These are phyloP conservation scores for Symmetrospora coprosmae DNA, from an alignment of 768 basidiomycete species.

Conservation along the genomic window DNA sequence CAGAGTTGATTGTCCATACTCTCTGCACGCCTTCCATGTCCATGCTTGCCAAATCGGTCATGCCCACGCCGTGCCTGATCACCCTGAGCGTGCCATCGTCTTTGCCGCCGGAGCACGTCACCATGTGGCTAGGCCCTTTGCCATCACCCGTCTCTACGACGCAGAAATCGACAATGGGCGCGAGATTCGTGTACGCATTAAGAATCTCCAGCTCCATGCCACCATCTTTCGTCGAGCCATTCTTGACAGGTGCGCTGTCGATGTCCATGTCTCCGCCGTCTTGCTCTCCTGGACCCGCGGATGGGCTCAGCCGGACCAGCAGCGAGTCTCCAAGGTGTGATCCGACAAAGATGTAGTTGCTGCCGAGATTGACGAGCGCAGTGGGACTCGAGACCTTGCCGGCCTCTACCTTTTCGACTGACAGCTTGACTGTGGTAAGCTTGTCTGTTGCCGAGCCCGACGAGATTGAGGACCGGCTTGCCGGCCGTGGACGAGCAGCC, in stretches of 20 bases:
- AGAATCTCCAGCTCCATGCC: slow-evolving; percentile 45
- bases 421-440: neutral
- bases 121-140: slow-evolving; percentile 60
- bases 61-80: slow-evolving; percentile 67
- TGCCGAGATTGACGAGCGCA: slow-evolving; percentile 55
- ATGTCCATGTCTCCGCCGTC: neutral
- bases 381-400: slow-evolving; percentile 52
- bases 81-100: slow-evolving; percentile 63
- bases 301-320: slow-evolving; percentile 48
- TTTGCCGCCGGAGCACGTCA: slow-evolving; percentile 70
- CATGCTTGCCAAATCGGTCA: slow-evolving; percentile 50
- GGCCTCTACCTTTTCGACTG: slow-evolving; percentile 35
- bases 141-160: slow-evolving; percentile 53
- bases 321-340: slow-evolving; percentile 73
- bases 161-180: slow-evolving; percentile 68
- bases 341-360: slow-evolving; percentile 59
- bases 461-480: slow-evolving; percentile 57
- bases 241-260: neutral
- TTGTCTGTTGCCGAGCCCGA: slow-evolving; percentile 47
- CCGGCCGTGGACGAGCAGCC: slow-evolving; percentile 45
- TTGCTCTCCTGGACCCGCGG: slow-evolving; percentile 26
- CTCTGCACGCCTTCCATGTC: slow-evolving; percentile 47
- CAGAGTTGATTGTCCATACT: slow-evolving; percentile 43
- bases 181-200: slow-evolving; percentile 58
- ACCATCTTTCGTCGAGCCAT: neutral